These are phyloP conservation scores for Inonotus obliquus DNA, from an alignment of 1,284 basidiomycete genomes.

Conservation along the genomic window DNA sequence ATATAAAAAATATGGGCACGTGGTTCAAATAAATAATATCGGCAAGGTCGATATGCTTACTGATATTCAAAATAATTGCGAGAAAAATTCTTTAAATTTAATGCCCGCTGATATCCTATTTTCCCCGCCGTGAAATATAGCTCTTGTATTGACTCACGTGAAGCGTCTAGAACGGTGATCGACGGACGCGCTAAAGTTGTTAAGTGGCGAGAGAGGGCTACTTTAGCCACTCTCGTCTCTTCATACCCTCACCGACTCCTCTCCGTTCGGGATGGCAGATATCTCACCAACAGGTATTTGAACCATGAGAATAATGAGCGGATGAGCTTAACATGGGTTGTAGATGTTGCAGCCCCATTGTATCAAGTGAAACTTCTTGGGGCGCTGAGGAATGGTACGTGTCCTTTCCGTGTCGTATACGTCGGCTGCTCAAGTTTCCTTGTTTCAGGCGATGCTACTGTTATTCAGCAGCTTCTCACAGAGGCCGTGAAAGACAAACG, in stretches of 20 bases:
- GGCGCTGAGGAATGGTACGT: conserved; percentile 61
- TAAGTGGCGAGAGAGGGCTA: neutral
- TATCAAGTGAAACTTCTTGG: conserved; percentile 78
- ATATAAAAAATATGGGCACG: too few relatives aligned
- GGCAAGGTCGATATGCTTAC: too few relatives aligned
- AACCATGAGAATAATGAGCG: neutral
- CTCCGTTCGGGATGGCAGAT: neutral
- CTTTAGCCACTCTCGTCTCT: neutral
- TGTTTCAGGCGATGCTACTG: conserved; percentile 64
- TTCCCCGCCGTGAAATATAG: too few relatives aligned
- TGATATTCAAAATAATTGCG: too few relatives aligned
- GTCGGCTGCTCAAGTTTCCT: conserved; percentile 6
- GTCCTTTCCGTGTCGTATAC: neutral
- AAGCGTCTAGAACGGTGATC: neutral
- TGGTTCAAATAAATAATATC: too few relatives aligned
- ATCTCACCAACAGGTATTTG: neutral
- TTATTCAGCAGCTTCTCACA: conserved; percentile 80
- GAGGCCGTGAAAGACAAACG: conserved; percentile 66
- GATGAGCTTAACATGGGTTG: neutral
- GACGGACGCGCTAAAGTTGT: neutral
- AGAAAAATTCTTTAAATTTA: too few relatives aligned
- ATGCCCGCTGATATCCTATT: too few relatives aligned
- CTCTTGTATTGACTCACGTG: neutral
- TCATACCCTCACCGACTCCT: neutral
- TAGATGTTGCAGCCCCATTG: conserved; percentile 46